phyloP scores from a whole-genome alignment of 1,284 basidiomycete species.

The Apiotrichum veenhuisii region DNA sequence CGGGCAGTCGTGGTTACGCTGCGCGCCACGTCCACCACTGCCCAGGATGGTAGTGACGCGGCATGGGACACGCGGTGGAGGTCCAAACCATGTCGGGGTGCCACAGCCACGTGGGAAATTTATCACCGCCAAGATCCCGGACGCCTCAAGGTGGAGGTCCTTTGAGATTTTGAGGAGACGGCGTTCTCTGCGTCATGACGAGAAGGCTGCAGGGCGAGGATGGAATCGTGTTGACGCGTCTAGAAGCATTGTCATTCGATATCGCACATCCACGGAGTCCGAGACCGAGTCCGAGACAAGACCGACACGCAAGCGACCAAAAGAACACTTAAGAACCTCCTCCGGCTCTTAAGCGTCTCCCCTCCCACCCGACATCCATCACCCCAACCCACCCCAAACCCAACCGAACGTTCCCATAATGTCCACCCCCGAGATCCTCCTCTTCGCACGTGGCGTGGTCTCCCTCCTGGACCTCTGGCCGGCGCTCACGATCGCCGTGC shows the following conservation, averaged over 20 bases:
- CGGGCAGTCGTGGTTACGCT: background rate
- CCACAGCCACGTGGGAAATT: too few species aligned
- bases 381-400: constrained; percentile 1
- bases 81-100: background rate
- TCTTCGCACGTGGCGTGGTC: constrained; percentile 78
- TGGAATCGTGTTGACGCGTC: background rate
- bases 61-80: constrained; percentile 7
- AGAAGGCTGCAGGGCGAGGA: background rate
- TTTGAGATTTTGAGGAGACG: too few species aligned
- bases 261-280: background rate
- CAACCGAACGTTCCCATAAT: constrained; percentile 3
- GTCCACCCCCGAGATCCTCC: constrained; percentile 36
- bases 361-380: too few species aligned
- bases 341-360: too few species aligned
- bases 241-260: background rate
- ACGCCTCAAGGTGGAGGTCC: too few species aligned
- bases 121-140: too few species aligned
- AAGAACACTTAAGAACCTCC: too few species aligned
- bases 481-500: constrained; percentile 74
- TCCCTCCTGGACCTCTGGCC: constrained; percentile 76
- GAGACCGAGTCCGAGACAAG: background rate
- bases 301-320: too few species aligned
- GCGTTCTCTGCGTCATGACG: background rate
- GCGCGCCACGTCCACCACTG: background rate
- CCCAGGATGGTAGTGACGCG: background rate